These are phyloP conservation scores for Calonectria henricotiae DNA, from an alignment of 2,329 filamentous ascomycete species.

Conservation along the genomic window DNA sequence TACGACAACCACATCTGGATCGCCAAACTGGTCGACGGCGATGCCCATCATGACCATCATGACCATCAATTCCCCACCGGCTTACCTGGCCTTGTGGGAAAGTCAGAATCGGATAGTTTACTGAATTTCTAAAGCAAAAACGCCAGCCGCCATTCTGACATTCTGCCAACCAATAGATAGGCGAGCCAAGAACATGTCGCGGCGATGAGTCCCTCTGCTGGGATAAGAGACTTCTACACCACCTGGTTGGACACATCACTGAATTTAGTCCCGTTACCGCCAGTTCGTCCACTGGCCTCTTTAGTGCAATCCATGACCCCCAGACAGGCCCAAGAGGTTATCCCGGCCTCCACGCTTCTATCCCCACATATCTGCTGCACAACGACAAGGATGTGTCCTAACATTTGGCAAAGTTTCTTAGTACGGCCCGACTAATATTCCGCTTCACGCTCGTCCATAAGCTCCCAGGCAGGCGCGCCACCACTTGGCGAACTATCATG, in stretches of 20 bases:
- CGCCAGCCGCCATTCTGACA: not conserved
- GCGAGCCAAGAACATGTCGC: conserved; percentile 38
- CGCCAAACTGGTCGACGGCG: not conserved
- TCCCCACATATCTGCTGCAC: conserved; percentile 20
- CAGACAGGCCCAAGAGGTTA: conserved; percentile 23
- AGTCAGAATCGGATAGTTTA: conserved; percentile 1
- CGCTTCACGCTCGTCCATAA: conserved; percentile 28
- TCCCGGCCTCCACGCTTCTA: conserved; percentile 12
- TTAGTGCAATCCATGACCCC: conserved; percentile 24
- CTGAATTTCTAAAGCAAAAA: conserved; percentile 21
- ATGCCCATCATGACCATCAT: not conserved
- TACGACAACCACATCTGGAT: not conserved
- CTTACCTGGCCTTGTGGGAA: conserved; percentile 14
- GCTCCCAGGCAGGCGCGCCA: conserved; percentile 30
- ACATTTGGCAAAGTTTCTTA: not conserved
- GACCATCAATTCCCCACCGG: not conserved
- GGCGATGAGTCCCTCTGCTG: conserved; percentile 17
- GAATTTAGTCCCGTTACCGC: conserved; percentile 37
- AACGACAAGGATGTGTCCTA: conserved; percentile 2
- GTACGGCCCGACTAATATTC: conserved; percentile 34
- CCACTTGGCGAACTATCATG: conserved; percentile 24
- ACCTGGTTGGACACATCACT: conserved; percentile 14
- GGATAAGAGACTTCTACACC: conserved; percentile 32
- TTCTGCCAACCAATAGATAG: conserved; percentile 31
- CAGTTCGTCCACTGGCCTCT: conserved; percentile 29